Percentiles rank a stretch among this genome's conserved stretches.
Evolutionary conservation across 257 asterid species (phyloP).

Genomic region (Solanum sitiens): DNA sequence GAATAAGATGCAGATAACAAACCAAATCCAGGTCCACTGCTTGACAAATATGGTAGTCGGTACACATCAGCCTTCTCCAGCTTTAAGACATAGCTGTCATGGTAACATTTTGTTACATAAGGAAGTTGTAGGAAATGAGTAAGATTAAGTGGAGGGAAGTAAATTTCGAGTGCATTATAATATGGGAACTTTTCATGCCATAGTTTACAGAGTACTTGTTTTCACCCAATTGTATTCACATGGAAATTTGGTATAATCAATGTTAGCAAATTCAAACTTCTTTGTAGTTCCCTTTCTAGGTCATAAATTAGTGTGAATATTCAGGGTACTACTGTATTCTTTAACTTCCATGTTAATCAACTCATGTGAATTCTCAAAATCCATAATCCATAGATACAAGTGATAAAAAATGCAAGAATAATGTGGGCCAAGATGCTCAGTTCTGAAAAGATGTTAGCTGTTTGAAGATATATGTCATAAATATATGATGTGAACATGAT

Average conservation of each 20-base stretch:
- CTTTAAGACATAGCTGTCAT: constrained; percentile 83
- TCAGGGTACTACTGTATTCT: not conserved
- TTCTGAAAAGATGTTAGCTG: not conserved
- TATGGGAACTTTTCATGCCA: not conserved
- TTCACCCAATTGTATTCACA: not conserved
- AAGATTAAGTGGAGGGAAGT: not conserved
- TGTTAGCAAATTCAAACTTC: not conserved
- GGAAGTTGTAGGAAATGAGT: not conserved
- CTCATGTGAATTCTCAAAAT: not conserved
- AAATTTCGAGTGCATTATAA: not conserved
- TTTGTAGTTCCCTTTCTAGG: not conserved
- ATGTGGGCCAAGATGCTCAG: not conserved
- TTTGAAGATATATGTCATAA: not conserved
- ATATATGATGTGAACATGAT: not conserved
- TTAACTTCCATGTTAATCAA: not conserved
- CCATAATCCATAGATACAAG: not conserved
- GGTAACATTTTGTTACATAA: constrained; percentile 11
- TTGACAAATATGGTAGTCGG: constrained; percentile 77
- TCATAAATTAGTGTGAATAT: not conserved
- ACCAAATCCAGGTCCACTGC: constrained; percentile 99
- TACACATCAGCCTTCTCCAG: constrained; percentile 97
- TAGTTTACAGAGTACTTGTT: not conserved
- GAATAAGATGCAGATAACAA: not conserved
- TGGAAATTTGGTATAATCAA: not conserved
- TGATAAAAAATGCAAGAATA: not conserved